Evolutionary conservation across 306 rosid species (phyloP), one percentile per base, ranked within the genome.

Genomic region (Pueraria montana): DNA sequence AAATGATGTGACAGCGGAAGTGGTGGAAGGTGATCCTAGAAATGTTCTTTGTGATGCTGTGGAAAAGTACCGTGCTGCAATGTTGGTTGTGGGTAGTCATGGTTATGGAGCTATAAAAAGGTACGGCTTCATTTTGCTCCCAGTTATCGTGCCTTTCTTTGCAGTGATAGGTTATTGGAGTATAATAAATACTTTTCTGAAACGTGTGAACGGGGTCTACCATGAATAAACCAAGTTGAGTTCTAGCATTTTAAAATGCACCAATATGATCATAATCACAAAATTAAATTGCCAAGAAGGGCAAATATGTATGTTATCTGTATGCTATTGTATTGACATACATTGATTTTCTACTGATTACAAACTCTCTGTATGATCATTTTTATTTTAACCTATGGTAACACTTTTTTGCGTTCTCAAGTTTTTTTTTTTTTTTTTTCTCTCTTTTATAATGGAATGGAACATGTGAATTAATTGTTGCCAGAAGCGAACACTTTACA

Each of bases 51-150:
- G 97, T 27, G 92, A 94, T 4, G 87, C 88, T 10, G 98, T 90
- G 73, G 93, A 87, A 5, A 92, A 75, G 50, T 79, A 94, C 85
- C 92, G 75, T 30, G 98, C 98, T 38, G 81, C 97, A 17, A 9
- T 92, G 18, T 81, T 94, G 89, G 93, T 94, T 63, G 88, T 92
- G 75, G 98, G 98, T 2, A 94, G 97, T 82, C 94, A 91, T 78
- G 97, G 94, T 52, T 89, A 94, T 79, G 98, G 98, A 18, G 93
- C 91, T 66, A 68, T 94, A 30, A 92, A 91, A 87, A 91, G 98
- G 98, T 91, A 82, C 3, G 23, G 0, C 13, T 76, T 74, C 23
- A 5, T 59, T 48, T 10, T 23, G 26, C 24, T 66, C 13, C 12
- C 26, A 18, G 8, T 17, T 36, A 30, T 58, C 68, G 23, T 32